These are phyloP conservation scores for Diaporthe helianthi DNA, from an alignment of 2,329 filamentous ascomycete species.

Conservation along the genomic window DNA sequence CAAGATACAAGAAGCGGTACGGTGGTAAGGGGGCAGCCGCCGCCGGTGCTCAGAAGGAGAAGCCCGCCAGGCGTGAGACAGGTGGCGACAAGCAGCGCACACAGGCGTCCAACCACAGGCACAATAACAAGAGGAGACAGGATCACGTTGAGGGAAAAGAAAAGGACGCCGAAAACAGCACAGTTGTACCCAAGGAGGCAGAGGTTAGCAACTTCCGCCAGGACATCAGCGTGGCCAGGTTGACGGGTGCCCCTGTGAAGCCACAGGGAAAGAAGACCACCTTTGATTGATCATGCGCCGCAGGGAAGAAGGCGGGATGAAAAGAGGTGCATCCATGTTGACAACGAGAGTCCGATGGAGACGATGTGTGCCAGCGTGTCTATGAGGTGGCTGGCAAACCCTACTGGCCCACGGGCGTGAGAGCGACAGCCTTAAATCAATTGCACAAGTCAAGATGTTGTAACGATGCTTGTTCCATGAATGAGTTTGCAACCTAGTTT, in stretches of 20 bases:
- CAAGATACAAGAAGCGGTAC: slow-evolving; percentile 92
- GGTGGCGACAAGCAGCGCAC: slow-evolving; percentile 38
- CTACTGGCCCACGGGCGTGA: too few relatives aligned
- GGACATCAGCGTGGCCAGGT: slow-evolving; percentile 63
- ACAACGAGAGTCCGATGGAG: background rate
- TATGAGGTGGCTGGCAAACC: background rate
- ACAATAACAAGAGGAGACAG: slow-evolving; percentile 87
- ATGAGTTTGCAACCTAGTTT: background rate
- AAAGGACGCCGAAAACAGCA: slow-evolving; percentile 11
- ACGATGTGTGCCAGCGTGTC: background rate
- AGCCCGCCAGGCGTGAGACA: background rate
- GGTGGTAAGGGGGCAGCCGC: slow-evolving; percentile 71
- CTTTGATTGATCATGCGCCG: slow-evolving; percentile 65
- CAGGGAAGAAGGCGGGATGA: background rate
- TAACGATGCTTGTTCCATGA: background rate
- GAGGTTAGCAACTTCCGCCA: slow-evolving; percentile 48
- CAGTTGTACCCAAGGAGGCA: slow-evolving; percentile 40
- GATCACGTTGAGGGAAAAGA: slow-evolving; percentile 81
- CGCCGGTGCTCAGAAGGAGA: slow-evolving; percentile 39
- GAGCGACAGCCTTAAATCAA: background rate
- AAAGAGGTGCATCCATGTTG: background rate
- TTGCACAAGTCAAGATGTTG: background rate
- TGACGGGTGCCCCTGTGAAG: slow-evolving; percentile 82
- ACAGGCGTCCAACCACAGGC: slow-evolving; percentile 58
- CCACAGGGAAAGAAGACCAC: slow-evolving; percentile 80